Conservation (phyloP, 257 asterid genomes). For the Salvia rosmarinus region DNA sequence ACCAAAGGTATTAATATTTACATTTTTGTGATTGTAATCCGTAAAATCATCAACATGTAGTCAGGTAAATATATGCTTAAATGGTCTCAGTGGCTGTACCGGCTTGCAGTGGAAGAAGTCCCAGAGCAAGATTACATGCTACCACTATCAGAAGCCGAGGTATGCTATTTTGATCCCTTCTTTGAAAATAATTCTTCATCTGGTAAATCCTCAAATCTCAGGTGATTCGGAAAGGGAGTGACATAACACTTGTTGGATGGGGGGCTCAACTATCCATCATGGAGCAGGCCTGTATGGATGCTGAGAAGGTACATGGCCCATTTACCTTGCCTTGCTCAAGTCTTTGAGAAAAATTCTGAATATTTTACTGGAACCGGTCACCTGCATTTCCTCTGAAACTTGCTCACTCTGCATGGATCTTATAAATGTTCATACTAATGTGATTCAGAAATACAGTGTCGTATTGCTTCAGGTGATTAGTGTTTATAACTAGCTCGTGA, state of each 20-base stretch:
- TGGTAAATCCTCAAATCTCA: conserved; percentile 39
- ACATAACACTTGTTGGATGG: conserved; percentile 97
- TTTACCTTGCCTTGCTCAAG: neutral
- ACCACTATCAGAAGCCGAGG: conserved; percentile 97
- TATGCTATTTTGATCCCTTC: conserved; percentile 35
- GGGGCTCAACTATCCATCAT: conserved; percentile 90
- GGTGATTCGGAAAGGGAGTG: conserved; percentile 93
- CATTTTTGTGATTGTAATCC: conserved; percentile 22
- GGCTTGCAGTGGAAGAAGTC: conserved; percentile 95
- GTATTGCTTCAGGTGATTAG: neutral
- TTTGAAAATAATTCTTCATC: conserved; percentile 9
- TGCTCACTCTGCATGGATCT: conserved; percentile 4
- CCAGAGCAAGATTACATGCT: conserved; percentile 87
- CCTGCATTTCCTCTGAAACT: conserved; percentile 12
- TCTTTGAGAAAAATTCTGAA: conserved; percentile 15
- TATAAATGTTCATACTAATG: neutral
- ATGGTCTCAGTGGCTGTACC: conserved; percentile 85
- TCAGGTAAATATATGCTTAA: conserved; percentile 14
- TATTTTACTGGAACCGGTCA: neutral
- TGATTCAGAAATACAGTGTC: neutral
- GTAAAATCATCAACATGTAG: conserved; percentile 11
- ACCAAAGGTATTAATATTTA: conserved; percentile 67
- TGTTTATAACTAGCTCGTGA: neutral
- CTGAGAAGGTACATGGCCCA: conserved; percentile 69
- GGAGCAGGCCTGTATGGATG: conserved; percentile 88